Percentiles rank a stretch among this genome's conserved stretches.
Evolutionary conservation across 805 yeast genomes (phyloP).

Genomic region (Metschnikowia lachancei): DNA sequence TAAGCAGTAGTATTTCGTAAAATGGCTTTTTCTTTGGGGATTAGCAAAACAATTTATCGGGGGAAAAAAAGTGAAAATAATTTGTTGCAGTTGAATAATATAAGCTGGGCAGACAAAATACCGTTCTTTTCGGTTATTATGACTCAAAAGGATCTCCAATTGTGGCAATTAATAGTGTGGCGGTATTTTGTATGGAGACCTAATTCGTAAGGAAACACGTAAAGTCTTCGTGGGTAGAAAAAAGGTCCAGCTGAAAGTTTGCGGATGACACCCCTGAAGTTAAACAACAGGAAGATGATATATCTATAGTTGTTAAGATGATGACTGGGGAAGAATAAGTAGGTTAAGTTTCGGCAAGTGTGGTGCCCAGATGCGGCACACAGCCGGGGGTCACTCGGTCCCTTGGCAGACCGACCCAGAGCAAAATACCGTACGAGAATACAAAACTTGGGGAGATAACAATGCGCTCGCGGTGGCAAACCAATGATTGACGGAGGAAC

Average conservation of each 20-base stretch:
- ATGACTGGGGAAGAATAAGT: not conserved
- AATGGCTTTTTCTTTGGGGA: no score
- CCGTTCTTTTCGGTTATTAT: not conserved
- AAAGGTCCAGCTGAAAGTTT: not conserved
- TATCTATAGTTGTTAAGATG: not conserved
- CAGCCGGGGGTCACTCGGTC: not conserved
- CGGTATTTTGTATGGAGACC: slow-evolving; percentile 3
- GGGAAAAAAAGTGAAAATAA: no score
- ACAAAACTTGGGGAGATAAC: not conserved
- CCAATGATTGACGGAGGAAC: not conserved
- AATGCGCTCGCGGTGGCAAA: not conserved
- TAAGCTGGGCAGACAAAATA: not conserved
- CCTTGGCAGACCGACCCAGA: not conserved
- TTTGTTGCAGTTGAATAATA: no score
- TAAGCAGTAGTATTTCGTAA: no score
- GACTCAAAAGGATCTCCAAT: not conserved
- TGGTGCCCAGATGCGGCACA: not conserved
- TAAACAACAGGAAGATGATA: not conserved
- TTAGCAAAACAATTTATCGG: no score
- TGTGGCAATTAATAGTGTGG: slow-evolving; percentile 2
- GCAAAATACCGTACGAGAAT: not conserved
- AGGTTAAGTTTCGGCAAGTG: not conserved
- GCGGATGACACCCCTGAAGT: not conserved
- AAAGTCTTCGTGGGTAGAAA: not conserved
- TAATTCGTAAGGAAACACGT: not conserved